Conservation (phyloP, 768 basidiomycete genomes). For the Mycena pura region DNA sequence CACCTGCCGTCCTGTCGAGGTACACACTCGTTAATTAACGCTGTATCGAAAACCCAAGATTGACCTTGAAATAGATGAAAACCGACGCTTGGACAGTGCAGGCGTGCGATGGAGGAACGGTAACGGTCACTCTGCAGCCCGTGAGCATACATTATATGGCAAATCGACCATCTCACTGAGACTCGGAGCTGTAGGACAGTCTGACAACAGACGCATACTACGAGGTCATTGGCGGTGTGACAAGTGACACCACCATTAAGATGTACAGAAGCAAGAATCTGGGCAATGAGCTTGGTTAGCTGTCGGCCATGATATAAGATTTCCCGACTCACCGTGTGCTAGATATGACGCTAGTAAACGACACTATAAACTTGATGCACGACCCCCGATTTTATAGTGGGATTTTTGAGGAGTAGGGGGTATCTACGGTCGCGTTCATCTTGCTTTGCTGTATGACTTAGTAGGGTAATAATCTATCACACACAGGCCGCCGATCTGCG, state of each 20-base stretch:
- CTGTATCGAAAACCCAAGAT: not conserved
- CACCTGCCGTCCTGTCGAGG: slow-evolving; percentile 10
- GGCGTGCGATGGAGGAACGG: slow-evolving; percentile 17
- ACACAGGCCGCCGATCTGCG: too few species aligned
- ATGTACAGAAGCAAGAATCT: not conserved
- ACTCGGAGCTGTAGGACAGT: not conserved
- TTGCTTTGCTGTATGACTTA: too few species aligned
- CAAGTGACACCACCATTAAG: slow-evolving; percentile 7
- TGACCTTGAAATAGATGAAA: not conserved
- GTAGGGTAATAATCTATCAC: too few species aligned
- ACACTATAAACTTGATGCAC: slow-evolving; percentile 20
- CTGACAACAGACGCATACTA: slow-evolving; percentile 1
- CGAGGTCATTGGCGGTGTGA: slow-evolving; percentile 14
- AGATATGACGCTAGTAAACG: slow-evolving; percentile 20
- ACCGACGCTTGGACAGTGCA: slow-evolving; percentile 7
- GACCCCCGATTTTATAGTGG: slow-evolving; percentile 14
- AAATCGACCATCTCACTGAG: not conserved
- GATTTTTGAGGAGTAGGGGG: slow-evolving; percentile 1
- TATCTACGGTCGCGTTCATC: not conserved
- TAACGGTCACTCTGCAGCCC: not conserved
- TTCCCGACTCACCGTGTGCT: not conserved
- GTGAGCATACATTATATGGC: not conserved
- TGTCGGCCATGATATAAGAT: not conserved
- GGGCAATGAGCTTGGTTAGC: slow-evolving; percentile 11
- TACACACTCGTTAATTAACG: not conserved